These are phyloP conservation scores for Camillea tinctor DNA, from an alignment of 2,329 filamentous ascomycete genomes.

Conservation along the genomic window DNA sequence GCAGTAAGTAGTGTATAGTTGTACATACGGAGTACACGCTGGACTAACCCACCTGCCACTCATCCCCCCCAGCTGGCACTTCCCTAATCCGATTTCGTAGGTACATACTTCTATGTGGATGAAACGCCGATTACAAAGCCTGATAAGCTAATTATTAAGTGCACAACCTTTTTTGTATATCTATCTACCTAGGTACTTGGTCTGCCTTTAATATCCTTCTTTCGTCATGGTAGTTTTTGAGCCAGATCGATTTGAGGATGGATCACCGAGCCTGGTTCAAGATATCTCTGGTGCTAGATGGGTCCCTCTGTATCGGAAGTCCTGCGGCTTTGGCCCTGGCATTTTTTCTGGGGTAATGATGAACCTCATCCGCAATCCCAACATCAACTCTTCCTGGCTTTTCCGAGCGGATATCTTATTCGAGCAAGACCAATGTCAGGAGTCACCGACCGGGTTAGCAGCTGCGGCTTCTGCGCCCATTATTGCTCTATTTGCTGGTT, in stretches of 20 bases:
- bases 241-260: constrained; percentile 34
- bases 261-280: constrained; percentile 34
- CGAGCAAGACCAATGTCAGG: constrained; percentile 42
- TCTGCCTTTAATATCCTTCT: too few species aligned
- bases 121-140: neutral
- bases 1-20: too few species aligned
- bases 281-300: constrained; percentile 42
- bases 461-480: constrained; percentile 27
- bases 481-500: constrained; percentile 46
- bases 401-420: constrained; percentile 75
- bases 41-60: neutral
- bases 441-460: constrained; percentile 29
- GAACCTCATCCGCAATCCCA: constrained; percentile 76
- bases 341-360: constrained; percentile 68
- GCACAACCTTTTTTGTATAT: constrained; percentile 5
- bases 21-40: neutral
- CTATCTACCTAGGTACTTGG: neutral
- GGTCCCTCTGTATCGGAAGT: constrained; percentile 54
- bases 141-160: neutral
- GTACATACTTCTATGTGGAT: too few species aligned
- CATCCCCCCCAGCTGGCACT: neutral
- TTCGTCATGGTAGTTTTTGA: constrained; percentile 33
- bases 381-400: constrained; percentile 74
- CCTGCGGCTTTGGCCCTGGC: constrained; percentile 61
- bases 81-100: neutral